These are phyloP conservation scores for Sonneratia caseolaris DNA, from an alignment of 345 rosid genomes.

Conservation along the genomic window DNA sequence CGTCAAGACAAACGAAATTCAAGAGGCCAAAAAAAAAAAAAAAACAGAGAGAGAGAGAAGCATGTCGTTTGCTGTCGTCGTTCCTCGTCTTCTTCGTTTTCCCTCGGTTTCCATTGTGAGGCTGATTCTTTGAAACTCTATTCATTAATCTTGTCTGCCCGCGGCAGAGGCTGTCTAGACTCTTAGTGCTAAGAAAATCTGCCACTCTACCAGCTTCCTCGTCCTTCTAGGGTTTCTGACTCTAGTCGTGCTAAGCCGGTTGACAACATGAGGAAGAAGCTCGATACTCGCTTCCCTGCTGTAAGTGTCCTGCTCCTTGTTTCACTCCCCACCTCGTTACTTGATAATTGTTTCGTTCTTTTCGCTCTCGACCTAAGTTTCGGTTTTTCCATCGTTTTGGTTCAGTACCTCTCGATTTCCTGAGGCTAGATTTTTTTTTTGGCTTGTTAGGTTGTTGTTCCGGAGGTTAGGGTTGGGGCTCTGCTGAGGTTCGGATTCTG, in stretches of 20 bases:
- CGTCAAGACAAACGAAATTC: no score
- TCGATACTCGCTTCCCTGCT: constrained; percentile 39
- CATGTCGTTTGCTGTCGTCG: no score
- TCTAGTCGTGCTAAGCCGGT: not conserved
- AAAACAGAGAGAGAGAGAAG: no score
- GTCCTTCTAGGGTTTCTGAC: constrained; percentile 1
- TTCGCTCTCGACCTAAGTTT: not conserved
- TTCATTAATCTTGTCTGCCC: no score
- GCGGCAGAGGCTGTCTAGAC: no score
- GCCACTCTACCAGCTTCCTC: not conserved
- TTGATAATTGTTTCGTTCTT: not conserved
- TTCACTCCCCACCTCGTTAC: no score
- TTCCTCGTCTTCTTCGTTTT: no score
- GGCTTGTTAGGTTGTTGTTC: not conserved
- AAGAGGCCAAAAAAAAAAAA: no score
- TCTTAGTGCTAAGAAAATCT: no score
- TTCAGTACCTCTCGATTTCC: not conserved
- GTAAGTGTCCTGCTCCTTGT: constrained; percentile 5
- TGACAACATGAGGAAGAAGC: constrained; percentile 31
- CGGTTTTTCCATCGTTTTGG: not conserved
- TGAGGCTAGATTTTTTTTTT: not conserved
- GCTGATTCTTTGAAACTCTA: no score
- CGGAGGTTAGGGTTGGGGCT: not conserved
- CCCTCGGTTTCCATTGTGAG: no score
- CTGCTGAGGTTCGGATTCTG: not conserved